These are phyloP conservation scores for Peniophora sp. DNA, from an alignment of 1,284 basidiomycete species.

Conservation along the genomic window DNA sequence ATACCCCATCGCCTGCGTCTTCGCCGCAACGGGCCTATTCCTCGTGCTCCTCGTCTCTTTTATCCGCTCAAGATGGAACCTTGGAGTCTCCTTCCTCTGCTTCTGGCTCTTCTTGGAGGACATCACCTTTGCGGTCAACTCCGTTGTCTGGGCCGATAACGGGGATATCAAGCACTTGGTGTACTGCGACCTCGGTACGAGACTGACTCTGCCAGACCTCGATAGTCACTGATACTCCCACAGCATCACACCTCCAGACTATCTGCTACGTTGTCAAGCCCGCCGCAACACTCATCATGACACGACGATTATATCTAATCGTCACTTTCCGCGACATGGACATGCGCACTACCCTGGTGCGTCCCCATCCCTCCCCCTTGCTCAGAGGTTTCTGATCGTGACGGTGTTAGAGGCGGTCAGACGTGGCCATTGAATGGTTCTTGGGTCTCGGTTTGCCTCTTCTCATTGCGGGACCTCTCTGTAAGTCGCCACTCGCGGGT, in stretches of 20 bases:
- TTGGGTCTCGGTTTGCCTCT: background rate
- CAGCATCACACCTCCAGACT: background rate
- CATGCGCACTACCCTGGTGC: background rate
- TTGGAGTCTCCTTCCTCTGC: background rate
- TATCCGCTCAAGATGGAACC: background rate
- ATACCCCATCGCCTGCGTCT: background rate
- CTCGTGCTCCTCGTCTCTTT: background rate
- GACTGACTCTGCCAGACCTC: background rate
- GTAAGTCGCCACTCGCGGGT: background rate
- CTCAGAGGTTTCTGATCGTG: background rate
- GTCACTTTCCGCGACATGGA: background rate
- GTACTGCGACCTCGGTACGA: background rate
- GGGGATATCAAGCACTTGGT: background rate
- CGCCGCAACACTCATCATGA: background rate
- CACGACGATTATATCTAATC: background rate
- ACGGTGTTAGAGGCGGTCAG: background rate
- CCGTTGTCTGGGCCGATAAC: background rate
- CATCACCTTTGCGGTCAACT: background rate
- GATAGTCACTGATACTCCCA: background rate
- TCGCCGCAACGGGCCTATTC: background rate
- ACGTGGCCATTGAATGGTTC: background rate
- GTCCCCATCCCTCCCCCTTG: background rate
- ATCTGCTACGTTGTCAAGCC: background rate
- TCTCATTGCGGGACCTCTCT: background rate
- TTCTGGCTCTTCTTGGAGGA: background rate